Base-by-base conservation (phyloP, 805 yeast genomes). In the Cyberlindnera petersonii region DNA sequence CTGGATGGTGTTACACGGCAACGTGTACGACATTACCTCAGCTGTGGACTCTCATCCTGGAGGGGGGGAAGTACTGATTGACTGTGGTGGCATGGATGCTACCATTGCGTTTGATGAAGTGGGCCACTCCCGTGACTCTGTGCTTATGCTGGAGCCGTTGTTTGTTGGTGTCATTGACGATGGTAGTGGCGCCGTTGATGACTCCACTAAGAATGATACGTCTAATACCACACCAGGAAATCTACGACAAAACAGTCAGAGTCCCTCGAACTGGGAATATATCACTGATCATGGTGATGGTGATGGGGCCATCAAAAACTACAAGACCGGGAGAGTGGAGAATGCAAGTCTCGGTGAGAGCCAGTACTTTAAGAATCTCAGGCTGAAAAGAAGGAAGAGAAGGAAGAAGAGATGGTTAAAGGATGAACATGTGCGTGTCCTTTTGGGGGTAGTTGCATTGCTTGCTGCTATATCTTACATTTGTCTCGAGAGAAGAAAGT, bases 71-170 rank as follows among this genome's bases (percentile, higher is more conserved):
- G 88, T 86, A 40, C 67, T 86, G 32, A 61, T 79, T 46, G 85
- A 84, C 44, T 83, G 82, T 50, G 94, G 85, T 23, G 95, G 93
- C 4, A 20, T 37, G 27, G 87, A 84, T 52, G 95, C 91, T 9
- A 82, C 93, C 7, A 79, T 82, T 51, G 77, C 86, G 9, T 91
- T 87, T 56, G 86, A 82, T 43, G 97, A 91, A 52, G 93, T 93
- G 58, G 98, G 98, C 17, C 98, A 93, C 66, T 86, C 97, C 16
- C 96, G 87, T 47, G 96, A 89, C 50, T 98, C 98, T 19, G 77
- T 80, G 44, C 88, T 82, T 51, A 73, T 84, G 56, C 68, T 93
- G 53, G 69, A 66, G 27, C 78, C 76, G 17, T 66, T 87, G 49
- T 70, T 74, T 53, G 73, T 91, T 40, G 98, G 98, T 41, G 79